Percentiles rank a stretch among this genome's conserved stretches.
These are phyloP conservation scores for Crepidotus variabilis DNA, from an alignment of 768 basidiomycete genomes.

Conservation along the genomic window DNA sequence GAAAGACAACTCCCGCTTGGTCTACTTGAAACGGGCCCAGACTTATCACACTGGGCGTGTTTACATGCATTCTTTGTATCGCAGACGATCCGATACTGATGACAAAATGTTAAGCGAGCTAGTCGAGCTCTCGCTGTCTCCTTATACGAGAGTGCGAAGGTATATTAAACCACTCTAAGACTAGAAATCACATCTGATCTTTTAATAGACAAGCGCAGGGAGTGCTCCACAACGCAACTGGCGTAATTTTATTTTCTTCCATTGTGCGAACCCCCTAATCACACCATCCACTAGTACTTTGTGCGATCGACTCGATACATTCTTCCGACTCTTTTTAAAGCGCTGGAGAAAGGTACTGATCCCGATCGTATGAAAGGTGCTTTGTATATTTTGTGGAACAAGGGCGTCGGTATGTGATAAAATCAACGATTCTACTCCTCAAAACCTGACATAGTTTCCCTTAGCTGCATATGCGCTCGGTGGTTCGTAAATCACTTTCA, in stretches of 20 bases:
- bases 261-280: neutral
- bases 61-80: constrained; percentile 75
- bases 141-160: constrained; percentile 76
- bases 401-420: constrained; percentile 52
- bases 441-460: constrained; percentile 1
- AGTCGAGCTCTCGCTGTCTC: constrained; percentile 72
- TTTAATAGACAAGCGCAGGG: constrained; percentile 60
- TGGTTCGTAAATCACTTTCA: constrained; percentile 37
- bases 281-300: constrained; percentile 45
- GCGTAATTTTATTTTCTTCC: constrained; percentile 31
- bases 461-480: constrained; percentile 66
- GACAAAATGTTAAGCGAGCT: constrained; percentile 66
- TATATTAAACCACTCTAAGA: constrained; percentile 25
- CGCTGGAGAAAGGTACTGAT: constrained; percentile 70
- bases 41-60: constrained; percentile 73
- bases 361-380: constrained; percentile 96
- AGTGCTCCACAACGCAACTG: constrained; percentile 59
- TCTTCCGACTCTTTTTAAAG: constrained; percentile 57
- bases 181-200: neutral
- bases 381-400: constrained; percentile 74
- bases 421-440: neutral
- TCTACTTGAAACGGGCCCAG: constrained; percentile 75
- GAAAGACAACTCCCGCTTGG: constrained; percentile 69
- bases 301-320: constrained; percentile 67
- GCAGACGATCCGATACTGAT: constrained; percentile 70